phyloP scores from a whole-genome alignment of 2,329 filamentous ascomycete genomes.

The Tolypocladium pustulatum region DNA sequence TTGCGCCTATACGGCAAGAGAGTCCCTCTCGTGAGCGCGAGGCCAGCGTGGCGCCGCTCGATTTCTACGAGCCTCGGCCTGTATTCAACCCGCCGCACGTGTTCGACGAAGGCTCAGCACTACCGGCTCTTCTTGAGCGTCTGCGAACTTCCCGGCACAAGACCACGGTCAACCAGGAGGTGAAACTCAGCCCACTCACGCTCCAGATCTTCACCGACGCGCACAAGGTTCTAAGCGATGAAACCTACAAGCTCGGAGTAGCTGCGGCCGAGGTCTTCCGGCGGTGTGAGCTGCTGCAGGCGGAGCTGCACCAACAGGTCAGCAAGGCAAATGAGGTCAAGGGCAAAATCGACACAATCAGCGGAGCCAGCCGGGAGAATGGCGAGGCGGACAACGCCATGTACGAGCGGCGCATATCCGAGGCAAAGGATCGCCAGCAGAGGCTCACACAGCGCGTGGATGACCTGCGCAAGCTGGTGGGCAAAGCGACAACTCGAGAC shows the following conservation, averaged over 20 bases:
- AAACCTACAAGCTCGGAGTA: slow-evolving; percentile 57
- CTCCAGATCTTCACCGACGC: slow-evolving; percentile 62
- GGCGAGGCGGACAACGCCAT: slow-evolving; percentile 42
- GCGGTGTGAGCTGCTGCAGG: slow-evolving; percentile 56
- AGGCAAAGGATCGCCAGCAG: slow-evolving; percentile 44
- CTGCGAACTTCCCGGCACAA: slow-evolving; percentile 50
- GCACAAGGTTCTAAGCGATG: slow-evolving; percentile 59
- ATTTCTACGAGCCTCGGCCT: slow-evolving; percentile 53
- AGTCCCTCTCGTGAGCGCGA: slow-evolving; percentile 32
- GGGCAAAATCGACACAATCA: slow-evolving; percentile 54
- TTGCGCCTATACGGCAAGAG: slow-evolving; percentile 29
- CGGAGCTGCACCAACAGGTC: slow-evolving; percentile 59
- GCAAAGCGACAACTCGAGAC: slow-evolving; percentile 29
- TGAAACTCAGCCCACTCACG: slow-evolving; percentile 60
- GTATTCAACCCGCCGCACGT: slow-evolving; percentile 52
- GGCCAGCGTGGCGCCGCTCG: slow-evolving; percentile 32
- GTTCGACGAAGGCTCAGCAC: slow-evolving; percentile 45
- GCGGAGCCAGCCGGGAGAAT: slow-evolving; percentile 33
- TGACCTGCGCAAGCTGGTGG: slow-evolving; percentile 35
- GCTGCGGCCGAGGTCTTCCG: slow-evolving; percentile 66
- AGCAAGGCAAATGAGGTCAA: slow-evolving; percentile 54
- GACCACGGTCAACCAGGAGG: slow-evolving; percentile 52
- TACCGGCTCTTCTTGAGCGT: slow-evolving; percentile 45
- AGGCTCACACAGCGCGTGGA: slow-evolving; percentile 51
- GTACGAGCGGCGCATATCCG: slow-evolving; percentile 47